Base-by-base conservation (phyloP, 306 rosid species). In the Malus orientalis region DNA sequence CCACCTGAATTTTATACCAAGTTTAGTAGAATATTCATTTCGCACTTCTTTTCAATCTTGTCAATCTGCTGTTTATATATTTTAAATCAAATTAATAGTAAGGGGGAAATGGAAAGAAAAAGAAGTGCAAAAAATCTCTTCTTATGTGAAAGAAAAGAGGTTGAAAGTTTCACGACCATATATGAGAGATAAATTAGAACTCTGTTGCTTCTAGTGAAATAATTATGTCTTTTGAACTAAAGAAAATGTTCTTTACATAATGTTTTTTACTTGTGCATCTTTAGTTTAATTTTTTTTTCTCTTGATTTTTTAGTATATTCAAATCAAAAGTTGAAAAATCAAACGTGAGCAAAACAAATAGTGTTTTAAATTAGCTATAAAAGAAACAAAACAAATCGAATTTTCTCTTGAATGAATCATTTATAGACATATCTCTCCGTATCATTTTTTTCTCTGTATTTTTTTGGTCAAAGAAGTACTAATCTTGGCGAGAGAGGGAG, bases 91-190 rank as follows among this genome's bases (percentile, higher is more conserved):
- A 49, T 49, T 49, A 15, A 49, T 49, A 49, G 20, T 20, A 49
- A 49, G 1, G 8, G 1, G 5, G 1, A 36, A 36, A 36, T 38
- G 9, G 42, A 38, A 1, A 38, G 8, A 36, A 36, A 36, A 6
- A 36, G 42, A 6, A 7, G 2, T 38, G 42, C 8, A 6, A 7
- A 38, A 38, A 38, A 38, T 7, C 42, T 6, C 10, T 38, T 8
- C 42, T 38, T 6, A 1, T 1, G 8, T 6, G 8, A 36, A 36
- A 36, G 8, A 1, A 36, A 36, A 6, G 6, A 6, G 40, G 40
- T 0, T 6, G 15, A 13, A 14, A 4, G 14, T 0, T 47, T 47
- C 19, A 0, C 2, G 0, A 14, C 54, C 1, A 14, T 14, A 1
- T 1, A 14, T 6, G 2, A 14, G 0, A 6, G 4, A 47, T 47